Conservation (phyloP, 1,284 basidiomycete species). For the Thelephora terrestris region DNA sequence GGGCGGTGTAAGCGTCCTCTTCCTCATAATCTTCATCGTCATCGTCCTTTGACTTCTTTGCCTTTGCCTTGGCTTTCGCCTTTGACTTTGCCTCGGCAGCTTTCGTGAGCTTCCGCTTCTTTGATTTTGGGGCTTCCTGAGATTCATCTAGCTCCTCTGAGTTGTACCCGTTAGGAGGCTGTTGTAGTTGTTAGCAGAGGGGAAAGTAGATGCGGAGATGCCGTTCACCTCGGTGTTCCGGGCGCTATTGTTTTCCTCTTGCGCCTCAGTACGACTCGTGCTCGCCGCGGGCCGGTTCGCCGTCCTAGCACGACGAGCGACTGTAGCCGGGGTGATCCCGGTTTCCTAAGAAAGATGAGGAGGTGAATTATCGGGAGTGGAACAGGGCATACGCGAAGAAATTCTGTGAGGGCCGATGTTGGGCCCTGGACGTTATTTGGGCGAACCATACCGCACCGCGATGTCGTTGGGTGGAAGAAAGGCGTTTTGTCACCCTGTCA, state of each 20-base stretch:
- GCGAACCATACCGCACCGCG: slow-evolving; percentile 19
- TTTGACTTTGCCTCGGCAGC: slow-evolving; percentile 26
- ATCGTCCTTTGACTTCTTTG: slow-evolving; percentile 38
- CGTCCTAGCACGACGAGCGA: slow-evolving; percentile 48
- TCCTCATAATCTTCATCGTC: slow-evolving; percentile 29
- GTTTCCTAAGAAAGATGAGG: slow-evolving; percentile 41
- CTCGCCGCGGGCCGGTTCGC: neutral
- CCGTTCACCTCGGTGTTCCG: slow-evolving; percentile 22
- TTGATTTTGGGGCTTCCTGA: slow-evolving; percentile 27
- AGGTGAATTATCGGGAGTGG: slow-evolving; percentile 3
- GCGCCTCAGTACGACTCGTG: slow-evolving; percentile 16
- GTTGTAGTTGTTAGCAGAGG: slow-evolving; percentile 1
- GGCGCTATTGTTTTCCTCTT: slow-evolving; percentile 16
- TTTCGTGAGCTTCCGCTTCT: slow-evolving; percentile 37
- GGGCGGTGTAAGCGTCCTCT: slow-evolving; percentile 43
- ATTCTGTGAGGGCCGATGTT: slow-evolving; percentile 86
- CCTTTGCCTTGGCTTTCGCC: slow-evolving; percentile 33
- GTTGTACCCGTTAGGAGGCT: slow-evolving; percentile 42
- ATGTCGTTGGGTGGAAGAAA: neutral
- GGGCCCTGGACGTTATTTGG: slow-evolving; percentile 77
- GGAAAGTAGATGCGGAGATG: neutral
- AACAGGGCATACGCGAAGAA: slow-evolving; percentile 57
- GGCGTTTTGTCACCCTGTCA: neutral
- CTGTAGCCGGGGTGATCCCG: slow-evolving; percentile 65
- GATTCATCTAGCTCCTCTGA: slow-evolving; percentile 68